phyloP scores from a whole-genome alignment of 306 rosid genomes.

The Sechiopsis laciniata region DNA sequence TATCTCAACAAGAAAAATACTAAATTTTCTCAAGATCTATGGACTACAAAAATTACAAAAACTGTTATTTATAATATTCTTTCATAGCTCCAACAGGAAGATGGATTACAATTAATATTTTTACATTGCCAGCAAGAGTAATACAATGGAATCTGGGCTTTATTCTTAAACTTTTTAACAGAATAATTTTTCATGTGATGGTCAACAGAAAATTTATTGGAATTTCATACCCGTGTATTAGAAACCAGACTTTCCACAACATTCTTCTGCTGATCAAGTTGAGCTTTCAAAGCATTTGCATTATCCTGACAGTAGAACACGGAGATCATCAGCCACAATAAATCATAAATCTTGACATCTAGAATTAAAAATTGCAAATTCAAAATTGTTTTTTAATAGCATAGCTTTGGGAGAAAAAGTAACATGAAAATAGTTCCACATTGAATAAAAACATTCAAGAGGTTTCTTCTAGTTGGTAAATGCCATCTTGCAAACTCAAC shows the following conservation, averaged over 20 bases:
- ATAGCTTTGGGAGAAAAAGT: neutral
- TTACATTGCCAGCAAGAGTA: neutral
- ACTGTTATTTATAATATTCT: neutral
- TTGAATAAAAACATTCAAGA: neutral
- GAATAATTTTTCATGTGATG: neutral
- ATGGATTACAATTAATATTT: neutral
- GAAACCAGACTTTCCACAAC: conserved; percentile 93
- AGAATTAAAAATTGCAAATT: neutral
- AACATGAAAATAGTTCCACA: neutral
- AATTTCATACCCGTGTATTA: conserved; percentile 61
- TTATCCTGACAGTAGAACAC: conserved; percentile 59
- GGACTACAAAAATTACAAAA: neutral
- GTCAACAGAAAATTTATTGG: neutral
- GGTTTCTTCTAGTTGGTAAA: neutral
- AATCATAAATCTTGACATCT: neutral
- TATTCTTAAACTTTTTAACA: neutral
- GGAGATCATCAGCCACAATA: conserved; percentile 7
- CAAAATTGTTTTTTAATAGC: neutral
- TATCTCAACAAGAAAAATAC: neutral
- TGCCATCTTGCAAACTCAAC: neutral
- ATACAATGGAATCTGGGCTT: neutral
- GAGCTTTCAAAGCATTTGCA: conserved; percentile 78
- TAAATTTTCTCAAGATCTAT: neutral
- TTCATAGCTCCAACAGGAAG: conserved; percentile 4
- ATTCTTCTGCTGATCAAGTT: conserved; percentile 90